Base-by-base conservation (phyloP, 108 stramenopile genomes). In the Pseudonitzschia pungens region DNA sequence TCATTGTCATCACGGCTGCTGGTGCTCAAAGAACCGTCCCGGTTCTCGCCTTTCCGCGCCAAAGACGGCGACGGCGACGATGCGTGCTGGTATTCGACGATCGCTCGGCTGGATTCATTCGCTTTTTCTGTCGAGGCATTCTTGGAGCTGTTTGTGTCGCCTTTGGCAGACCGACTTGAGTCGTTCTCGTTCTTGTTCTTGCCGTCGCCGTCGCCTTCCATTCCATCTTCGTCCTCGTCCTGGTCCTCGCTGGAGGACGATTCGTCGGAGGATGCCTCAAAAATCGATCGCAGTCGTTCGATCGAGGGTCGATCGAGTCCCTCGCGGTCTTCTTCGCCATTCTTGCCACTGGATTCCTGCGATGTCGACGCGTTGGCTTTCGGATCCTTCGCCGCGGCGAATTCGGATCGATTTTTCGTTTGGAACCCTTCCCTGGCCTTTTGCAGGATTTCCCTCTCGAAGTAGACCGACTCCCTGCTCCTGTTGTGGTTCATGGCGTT, bases 271-370 rank as follows among this genome's bases (percentile, higher is more conserved):
- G 68, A 62, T 10, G 83, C 31, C 71, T 78, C 78, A 69, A 84
- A 85, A 26, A 85, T 84, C 1, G 79, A 75, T 43, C 76, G 79
- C 48, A 77, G 70, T 15, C 71, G 57, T 43, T 81, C 81, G 62
- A 83, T 66, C 24, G 82, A 68, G 16, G 84, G 84, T 18, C 87
- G 73, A 20, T 50, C 52, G 40, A 59, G 21, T 41, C 53, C 59
- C 15, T 14, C 26, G 2, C 45, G 32, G 20, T 21, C 52, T 28
- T 77, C 57, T 29, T 71, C 7, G 21, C 21, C 6, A 7, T 71
- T 33, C 9, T 58, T 11, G 21, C 36, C 59, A 59, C 69, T 12
- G 56, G 12, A 8, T 1, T 14, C 27, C 26, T n/a, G 26, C 33
- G 32, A 7, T 48, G 14, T 12, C 45, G 45, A 48, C 14, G 45